Evolutionary conservation across 331 rosid species (phyloP).

Genomic region (Rhamnella rubrinervis): DNA sequence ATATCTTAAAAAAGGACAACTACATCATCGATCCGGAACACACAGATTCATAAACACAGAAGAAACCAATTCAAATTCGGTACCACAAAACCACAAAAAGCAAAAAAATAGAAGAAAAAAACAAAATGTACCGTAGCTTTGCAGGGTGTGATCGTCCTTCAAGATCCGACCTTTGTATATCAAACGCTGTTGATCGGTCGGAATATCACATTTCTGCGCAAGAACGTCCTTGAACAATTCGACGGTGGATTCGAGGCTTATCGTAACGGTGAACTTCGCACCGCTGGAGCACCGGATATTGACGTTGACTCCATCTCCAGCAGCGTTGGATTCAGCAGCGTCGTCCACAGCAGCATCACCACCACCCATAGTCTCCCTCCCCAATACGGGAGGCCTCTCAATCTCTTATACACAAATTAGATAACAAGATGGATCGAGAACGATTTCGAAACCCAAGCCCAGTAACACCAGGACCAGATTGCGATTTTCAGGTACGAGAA

Average conservation of each 20-base stretch:
- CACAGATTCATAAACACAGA: too few relatives aligned
- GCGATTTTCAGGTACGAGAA: neutral
- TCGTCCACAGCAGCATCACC: conserved; percentile 49
- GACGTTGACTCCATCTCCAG: conserved; percentile 41
- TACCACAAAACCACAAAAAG: neutral
- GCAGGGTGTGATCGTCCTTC: conserved; percentile 64
- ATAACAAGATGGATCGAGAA: neutral
- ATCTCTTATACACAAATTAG: neutral
- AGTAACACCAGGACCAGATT: conserved; percentile 8
- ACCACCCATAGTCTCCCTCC: conserved; percentile 52
- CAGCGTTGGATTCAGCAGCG: conserved; percentile 26
- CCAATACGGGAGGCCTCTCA: conserved; percentile 26
- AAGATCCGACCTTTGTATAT: conserved; percentile 80
- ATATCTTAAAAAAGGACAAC: too few relatives aligned
- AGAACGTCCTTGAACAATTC: conserved; percentile 48
- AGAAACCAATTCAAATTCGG: neutral
- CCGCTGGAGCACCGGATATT: conserved; percentile 66
- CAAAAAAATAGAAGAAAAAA: conserved; percentile 16
- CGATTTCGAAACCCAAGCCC: conserved; percentile 39
- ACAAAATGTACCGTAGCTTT: conserved; percentile 48
- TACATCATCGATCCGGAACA: too few relatives aligned
- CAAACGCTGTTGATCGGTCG: conserved; percentile 62
- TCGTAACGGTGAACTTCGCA: conserved; percentile 53
- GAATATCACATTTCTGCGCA: conserved; percentile 46
- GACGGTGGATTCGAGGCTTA: conserved; percentile 47